Conservation (phyloP, 1,284 basidiomycete species). For the Ustilago shanxiensis region DNA sequence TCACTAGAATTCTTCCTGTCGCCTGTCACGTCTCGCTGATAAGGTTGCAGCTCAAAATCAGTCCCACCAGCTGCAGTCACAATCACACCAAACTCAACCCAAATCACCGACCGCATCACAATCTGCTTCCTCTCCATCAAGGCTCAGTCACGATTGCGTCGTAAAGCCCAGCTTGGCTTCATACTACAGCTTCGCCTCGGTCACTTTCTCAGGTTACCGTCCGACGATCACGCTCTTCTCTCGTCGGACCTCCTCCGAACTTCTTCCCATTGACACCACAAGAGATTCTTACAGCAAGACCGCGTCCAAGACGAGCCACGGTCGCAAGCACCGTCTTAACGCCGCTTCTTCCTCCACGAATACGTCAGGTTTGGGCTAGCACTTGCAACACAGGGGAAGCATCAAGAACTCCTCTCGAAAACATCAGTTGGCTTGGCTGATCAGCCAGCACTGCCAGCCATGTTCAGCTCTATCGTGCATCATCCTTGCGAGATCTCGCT, state of each 20-base stretch:
- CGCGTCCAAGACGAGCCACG: not conserved
- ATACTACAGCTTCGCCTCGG: not conserved
- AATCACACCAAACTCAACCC: not conserved
- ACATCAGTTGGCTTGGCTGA: constrained; percentile 1
- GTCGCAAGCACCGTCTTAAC: not conserved
- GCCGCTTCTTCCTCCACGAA: not conserved
- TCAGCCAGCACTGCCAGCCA: constrained; percentile 17
- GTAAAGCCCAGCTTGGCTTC: not conserved
- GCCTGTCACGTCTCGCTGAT: too few relatives aligned
- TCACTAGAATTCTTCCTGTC: too few relatives aligned
- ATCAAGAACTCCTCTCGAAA: not conserved
- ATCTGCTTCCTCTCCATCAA: not conserved
- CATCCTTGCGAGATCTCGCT: constrained; percentile 66
- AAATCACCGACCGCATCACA: constrained; percentile 7
- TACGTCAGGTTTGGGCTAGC: not conserved
- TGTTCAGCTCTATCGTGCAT: constrained; percentile 62
- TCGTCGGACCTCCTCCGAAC: not conserved
- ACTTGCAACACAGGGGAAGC: not conserved
- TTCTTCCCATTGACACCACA: not conserved
- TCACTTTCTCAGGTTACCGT: not conserved
- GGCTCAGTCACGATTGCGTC: constrained; percentile 16
- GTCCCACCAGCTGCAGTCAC: constrained; percentile 9
- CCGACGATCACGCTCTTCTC: not conserved
- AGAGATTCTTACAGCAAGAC: not conserved
- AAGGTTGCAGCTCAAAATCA: constrained; percentile 12